Conservation (phyloP, 345 rosid species). For the Jatropha curcas region DNA sequence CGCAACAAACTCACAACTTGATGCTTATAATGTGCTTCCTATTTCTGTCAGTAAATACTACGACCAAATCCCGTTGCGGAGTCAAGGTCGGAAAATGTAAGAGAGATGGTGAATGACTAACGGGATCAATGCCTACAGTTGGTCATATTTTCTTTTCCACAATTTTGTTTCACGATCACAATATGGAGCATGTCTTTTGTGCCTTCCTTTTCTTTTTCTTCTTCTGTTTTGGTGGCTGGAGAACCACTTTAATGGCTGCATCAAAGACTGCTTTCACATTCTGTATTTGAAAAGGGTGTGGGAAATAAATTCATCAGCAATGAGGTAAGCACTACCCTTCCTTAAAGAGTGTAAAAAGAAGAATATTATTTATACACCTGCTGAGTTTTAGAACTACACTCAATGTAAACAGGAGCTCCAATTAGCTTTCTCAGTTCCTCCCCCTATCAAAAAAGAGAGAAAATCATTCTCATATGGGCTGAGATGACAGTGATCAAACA, state of each 20-base stretch:
- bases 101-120: slow-evolving; percentile 20
- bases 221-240: slow-evolving; percentile 58
- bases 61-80: slow-evolving; percentile 32
- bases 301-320: slow-evolving; percentile 9
- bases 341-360: neutral
- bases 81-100: slow-evolving; percentile 16
- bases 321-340: neutral
- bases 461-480: neutral
- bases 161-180: slow-evolving; percentile 26
- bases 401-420: slow-evolving; percentile 75
- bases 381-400: slow-evolving; percentile 87
- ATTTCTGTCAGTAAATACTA: slow-evolving; percentile 45
- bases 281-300: slow-evolving; percentile 26
- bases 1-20: slow-evolving; percentile 13
- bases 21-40: slow-evolving; percentile 33
- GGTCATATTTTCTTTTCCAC: slow-evolving; percentile 22
- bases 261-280: slow-evolving; percentile 58
- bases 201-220: slow-evolving; percentile 48
- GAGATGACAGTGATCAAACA: neutral
- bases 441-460: slow-evolving; percentile 41
- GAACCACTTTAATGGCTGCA: slow-evolving; percentile 56
- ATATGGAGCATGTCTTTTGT: slow-evolving; percentile 44
- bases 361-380: slow-evolving; percentile 44
- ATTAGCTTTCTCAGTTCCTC: slow-evolving; percentile 75
- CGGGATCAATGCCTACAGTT: slow-evolving; percentile 19